These are phyloP conservation scores for Geranium rotundifolium DNA, from an alignment of 345 rosid genomes.

Conservation along the genomic window DNA sequence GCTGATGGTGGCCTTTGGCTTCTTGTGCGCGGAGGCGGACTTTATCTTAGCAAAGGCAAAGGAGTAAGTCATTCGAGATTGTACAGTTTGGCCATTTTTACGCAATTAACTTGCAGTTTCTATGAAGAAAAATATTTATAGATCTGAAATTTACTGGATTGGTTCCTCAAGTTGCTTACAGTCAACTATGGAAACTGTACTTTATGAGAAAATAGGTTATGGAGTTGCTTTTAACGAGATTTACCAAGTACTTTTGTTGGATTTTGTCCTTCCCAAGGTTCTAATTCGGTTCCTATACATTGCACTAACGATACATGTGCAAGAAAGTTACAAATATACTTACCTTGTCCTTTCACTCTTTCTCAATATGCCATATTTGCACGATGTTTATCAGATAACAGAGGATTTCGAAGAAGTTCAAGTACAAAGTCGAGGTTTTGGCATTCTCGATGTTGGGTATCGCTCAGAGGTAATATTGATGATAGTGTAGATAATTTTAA, in stretches of 20 bases:
- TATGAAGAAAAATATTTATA: no score
- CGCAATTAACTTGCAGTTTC: no score
- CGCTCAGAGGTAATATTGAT: conserved; percentile 70
- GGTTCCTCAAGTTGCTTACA: not conserved
- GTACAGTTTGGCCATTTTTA: not conserved
- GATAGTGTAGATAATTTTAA: no score
- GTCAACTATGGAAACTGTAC: not conserved
- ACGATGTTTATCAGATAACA: conserved; percentile 31
- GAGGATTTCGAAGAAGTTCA: conserved; percentile 86
- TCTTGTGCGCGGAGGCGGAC: conserved; percentile 97
- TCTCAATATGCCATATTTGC: conserved; percentile 4
- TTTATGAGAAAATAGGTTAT: no score
- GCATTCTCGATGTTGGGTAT: conserved; percentile 91
- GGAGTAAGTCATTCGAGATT: conserved; percentile 42
- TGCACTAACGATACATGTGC: not conserved
- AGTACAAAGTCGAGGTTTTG: conserved; percentile 91
- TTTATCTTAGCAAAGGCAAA: conserved; percentile 90
- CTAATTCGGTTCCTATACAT: not conserved
- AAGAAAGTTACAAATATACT: no score
- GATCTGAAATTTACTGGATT: not conserved
- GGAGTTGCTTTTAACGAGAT: no score
- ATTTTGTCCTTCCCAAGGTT: no score
- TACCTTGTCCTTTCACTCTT: not conserved
- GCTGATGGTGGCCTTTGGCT: conserved; percentile 99
- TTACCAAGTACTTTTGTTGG: no score